These are phyloP conservation scores for Biscogniauxia sp. DNA, from an alignment of 2,329 filamentous ascomycete species.

Conservation along the genomic window DNA sequence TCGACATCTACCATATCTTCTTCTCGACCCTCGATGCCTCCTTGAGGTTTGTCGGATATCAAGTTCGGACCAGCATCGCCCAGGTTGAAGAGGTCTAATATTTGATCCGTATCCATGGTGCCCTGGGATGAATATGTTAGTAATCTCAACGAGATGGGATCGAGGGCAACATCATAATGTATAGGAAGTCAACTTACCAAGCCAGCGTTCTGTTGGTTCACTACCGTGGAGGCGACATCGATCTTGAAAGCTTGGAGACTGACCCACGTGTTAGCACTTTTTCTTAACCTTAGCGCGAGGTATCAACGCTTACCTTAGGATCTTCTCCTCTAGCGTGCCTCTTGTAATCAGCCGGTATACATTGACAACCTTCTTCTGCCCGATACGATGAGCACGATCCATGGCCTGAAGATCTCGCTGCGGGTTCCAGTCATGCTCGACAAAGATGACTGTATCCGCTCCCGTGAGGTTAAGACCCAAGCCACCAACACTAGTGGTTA, in stretches of 20 bases:
- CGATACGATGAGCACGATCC: constrained; percentile 97
- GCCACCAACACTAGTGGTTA: constrained; percentile 94
- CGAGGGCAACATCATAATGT: background rate
- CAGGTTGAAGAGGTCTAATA: constrained; percentile 92
- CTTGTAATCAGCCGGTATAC: constrained; percentile 96
- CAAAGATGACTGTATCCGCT: constrained; percentile 97
- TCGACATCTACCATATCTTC: constrained; percentile 92
- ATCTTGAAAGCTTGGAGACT: constrained; percentile 98
- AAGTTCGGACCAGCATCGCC: constrained; percentile 72
- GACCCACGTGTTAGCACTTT: constrained; percentile 8
- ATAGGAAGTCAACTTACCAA: constrained; percentile 41
- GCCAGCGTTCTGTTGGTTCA: constrained; percentile 98
- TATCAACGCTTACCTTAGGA: constrained; percentile 57
- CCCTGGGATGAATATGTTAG: constrained; percentile 39
- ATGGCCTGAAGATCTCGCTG: constrained; percentile 98
- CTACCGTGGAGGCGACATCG: constrained; percentile 94
- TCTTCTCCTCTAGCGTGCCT: constrained; percentile 97
- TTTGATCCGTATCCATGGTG: constrained; percentile 96
- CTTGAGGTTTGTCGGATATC: constrained; percentile 59
- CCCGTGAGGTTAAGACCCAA: constrained; percentile 93
- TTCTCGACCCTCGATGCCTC: constrained; percentile 60
- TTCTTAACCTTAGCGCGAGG: background rate
- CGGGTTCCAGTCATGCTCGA: constrained; percentile 99
- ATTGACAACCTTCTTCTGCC: constrained; percentile 99
- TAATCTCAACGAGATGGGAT: constrained; percentile 1